A percentile compares a stretch with the other conserved stretches of the same genome.
phyloP scores from a whole-genome alignment of 2,329 filamentous ascomycete genomes.

The Fusarium siculi region DNA sequence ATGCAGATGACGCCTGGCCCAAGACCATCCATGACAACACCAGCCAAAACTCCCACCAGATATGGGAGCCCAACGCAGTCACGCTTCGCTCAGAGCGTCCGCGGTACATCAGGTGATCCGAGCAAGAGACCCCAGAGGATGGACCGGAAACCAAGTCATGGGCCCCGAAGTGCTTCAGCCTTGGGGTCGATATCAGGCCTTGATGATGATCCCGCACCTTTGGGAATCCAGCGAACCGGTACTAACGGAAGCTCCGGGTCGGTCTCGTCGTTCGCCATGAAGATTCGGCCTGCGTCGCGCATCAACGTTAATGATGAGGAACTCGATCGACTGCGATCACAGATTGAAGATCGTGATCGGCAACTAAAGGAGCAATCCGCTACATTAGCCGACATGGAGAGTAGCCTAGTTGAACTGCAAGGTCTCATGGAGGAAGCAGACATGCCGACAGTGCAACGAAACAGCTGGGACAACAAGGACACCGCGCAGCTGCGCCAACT shows the following conservation, averaged over 20 bases:
- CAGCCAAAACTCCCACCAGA: constrained; percentile 51
- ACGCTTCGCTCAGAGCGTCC: constrained; percentile 72
- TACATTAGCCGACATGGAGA: constrained; percentile 89
- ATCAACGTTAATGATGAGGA: constrained; percentile 73
- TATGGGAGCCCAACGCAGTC: constrained; percentile 58
- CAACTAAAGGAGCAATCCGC: constrained; percentile 90
- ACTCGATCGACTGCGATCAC: constrained; percentile 74
- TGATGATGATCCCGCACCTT: constrained; percentile 68
- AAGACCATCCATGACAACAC: constrained; percentile 66
- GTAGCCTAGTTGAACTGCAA: constrained; percentile 81
- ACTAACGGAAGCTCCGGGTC: constrained; percentile 66
- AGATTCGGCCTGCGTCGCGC: constrained; percentile 64
- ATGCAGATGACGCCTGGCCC: constrained; percentile 70
- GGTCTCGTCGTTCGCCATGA: constrained; percentile 64
- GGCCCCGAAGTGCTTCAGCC: constrained; percentile 69
- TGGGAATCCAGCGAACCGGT: constrained; percentile 62
- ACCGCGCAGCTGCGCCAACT: constrained; percentile 80
- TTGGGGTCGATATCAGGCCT: constrained; percentile 62
- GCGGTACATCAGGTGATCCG: constrained; percentile 70
- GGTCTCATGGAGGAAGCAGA: constrained; percentile 72
- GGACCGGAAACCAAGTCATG: constrained; percentile 62
- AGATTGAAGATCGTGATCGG: constrained; percentile 85
- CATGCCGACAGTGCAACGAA: constrained; percentile 53
- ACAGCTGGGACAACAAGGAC: constrained; percentile 75
- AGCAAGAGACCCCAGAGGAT: constrained; percentile 63